Evolutionary conservation across 1,139 yeast genomes (phyloP), one percentile per base, ranked within the genome.

Genomic region (Lodderomyces parapsilosis): DNA sequence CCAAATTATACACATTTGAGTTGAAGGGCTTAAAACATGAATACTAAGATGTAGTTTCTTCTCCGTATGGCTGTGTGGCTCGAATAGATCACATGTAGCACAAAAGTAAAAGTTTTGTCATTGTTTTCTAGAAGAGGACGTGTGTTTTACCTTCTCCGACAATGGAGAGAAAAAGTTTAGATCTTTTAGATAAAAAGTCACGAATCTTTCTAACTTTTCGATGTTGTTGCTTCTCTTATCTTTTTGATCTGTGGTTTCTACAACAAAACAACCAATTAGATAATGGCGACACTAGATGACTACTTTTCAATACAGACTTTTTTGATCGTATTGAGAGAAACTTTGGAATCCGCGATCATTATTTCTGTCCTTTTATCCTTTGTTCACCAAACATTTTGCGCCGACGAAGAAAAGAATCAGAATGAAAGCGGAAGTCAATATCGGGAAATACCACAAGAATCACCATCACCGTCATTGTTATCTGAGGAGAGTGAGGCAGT

Each of bases 251-350:
- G 32, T 11, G 6, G 20, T 13, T 3, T 13, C 17, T 27, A 27
- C 23, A 32, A 32, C 5, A n/a, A 17, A 14, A 19, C 36, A 33
- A 13, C 7, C 35, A 20, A 23, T 3, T n/a, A 8, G 10, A 34
- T 15, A 9, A 60, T 60, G 65, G 51, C 54, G 2, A 46, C 52
- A 3, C 49, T 66, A 14, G 65, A 65, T 8, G 70, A 66, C 40
- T 66, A 61, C 46, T 72, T 72, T 50, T 72, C 77, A n/a, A 60
- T 68, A 38, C 77, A 72, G 53, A 71, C 69, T 32, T 72, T 72
- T 43, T 63, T 72, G 38, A 71, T 72, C 19, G 72, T 72, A n/a
- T 58, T 72, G 19, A 56, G 78, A 43, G 78, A 72, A 45, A 70
- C 76, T 1, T 53, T 72, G 36, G 78, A 72, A 49, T 70, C 68